These are phyloP conservation scores for Starmerella cellae DNA, from an alignment of 805 yeast species.

Conservation along the genomic window DNA sequence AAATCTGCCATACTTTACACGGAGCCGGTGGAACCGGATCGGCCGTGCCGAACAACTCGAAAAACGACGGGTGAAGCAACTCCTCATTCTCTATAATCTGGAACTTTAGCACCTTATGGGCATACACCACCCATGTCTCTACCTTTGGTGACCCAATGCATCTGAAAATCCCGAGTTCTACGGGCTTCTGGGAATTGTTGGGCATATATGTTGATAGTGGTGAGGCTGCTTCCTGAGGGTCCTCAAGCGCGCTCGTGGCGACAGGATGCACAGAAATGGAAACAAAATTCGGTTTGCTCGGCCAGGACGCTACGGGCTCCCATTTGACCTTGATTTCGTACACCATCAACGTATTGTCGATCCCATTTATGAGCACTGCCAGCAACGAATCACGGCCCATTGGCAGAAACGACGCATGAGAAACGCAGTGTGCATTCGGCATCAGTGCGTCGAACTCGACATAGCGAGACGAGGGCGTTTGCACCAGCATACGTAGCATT, in stretches of 20 bases:
- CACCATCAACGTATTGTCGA: constrained; percentile 10
- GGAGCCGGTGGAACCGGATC: constrained; percentile 1
- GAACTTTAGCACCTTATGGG: constrained; percentile 3
- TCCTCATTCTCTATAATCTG: constrained; percentile 4
- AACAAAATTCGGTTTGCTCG: constrained; percentile 8
- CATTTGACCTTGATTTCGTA: constrained; percentile 25
- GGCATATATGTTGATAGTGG: neutral
- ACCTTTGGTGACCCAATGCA: neutral
- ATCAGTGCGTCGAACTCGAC: constrained; percentile 19
- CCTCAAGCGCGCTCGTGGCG: neutral
- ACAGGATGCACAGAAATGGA: constrained; percentile 4
- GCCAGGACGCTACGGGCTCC: constrained; percentile 10
- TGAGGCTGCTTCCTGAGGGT: neutral
- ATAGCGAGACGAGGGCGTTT: constrained; percentile 24
- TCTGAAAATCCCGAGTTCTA: constrained; percentile 1
- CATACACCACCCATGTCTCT: constrained; percentile 7
- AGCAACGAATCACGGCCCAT: constrained; percentile 21
- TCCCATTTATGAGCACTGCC: constrained; percentile 23
- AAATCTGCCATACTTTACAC: constrained; percentile 6
- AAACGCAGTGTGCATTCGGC: constrained; percentile 20
- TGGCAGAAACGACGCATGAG: constrained; percentile 22
- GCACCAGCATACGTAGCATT: constrained; percentile 45
- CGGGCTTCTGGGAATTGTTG: neutral
- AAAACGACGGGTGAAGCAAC: constrained; percentile 18
- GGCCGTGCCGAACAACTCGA: constrained; percentile 14